Evolutionary conservation across 768 basidiomycete species (phyloP).

Genomic region (Rhodotorula sphaerocarpa): DNA sequence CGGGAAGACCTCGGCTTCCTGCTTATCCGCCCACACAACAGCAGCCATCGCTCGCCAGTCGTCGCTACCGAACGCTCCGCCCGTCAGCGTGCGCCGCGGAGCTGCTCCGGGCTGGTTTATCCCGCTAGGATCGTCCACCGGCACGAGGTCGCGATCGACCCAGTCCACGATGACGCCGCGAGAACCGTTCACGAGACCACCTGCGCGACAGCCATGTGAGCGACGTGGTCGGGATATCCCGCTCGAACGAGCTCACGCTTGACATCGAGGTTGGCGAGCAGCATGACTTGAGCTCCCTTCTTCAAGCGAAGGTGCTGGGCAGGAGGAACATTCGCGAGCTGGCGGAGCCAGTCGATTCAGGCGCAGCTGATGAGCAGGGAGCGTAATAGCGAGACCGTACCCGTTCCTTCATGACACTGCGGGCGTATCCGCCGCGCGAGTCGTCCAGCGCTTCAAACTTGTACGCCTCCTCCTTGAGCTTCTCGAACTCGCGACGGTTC

Average conservation of each 20-base stretch:
- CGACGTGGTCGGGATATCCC: accelerated
- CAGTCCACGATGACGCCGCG: conserved; percentile 35
- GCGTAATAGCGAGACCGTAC: too few species aligned
- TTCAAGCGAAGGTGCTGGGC: conserved; percentile 40
- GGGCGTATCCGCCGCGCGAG: conserved; percentile 34
- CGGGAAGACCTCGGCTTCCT: conserved; percentile 18
- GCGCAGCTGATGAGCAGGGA: too few species aligned
- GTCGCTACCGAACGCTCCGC: conserved; percentile 18
- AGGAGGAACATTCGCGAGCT: conserved; percentile 43
- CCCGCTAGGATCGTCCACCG: background rate
- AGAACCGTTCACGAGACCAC: conserved; percentile 30
- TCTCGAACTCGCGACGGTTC: conserved; percentile 40
- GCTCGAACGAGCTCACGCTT: background rate
- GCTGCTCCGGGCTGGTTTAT: background rate
- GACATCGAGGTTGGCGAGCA: conserved; percentile 44
- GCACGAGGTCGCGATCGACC: conserved; percentile 10
- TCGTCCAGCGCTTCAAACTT: conserved; percentile 41
- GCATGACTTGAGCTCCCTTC: conserved; percentile 45
- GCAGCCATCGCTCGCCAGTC: conserved; percentile 32
- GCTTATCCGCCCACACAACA: conserved; percentile 15
- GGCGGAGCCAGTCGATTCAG: too few species aligned
- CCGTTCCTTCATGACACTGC: conserved; percentile 31
- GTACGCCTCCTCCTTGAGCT: conserved; percentile 40
- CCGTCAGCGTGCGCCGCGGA: background rate
- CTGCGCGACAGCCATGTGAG: background rate